Base-by-base conservation (phyloP, 1,284 basidiomycete species). In the Cryptococcus maquisensis region DNA sequence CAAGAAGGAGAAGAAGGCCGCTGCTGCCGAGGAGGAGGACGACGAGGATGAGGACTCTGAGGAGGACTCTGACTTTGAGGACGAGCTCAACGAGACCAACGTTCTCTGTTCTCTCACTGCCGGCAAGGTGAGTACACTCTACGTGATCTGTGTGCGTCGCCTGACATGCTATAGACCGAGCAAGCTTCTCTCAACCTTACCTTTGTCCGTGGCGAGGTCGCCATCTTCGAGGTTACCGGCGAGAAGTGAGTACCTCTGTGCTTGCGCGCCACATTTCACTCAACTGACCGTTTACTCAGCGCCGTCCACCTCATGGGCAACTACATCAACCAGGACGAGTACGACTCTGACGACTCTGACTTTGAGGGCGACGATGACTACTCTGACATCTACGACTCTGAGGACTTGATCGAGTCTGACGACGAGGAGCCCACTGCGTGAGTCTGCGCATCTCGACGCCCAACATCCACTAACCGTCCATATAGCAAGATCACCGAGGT, bases 271-370 rank as follows among this genome's bases (percentile, higher is more conserved):
- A 8, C n/a, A 18, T 35, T 35, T n/a, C 21, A 21, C 10, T 32
- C 20, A 28, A 52, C 21, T 44, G 23, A 52, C 42, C 38, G 23
- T 42, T 37, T 37, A 39, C 41, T 46, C 57, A 92, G 90, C 76
- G 79, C 85, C 49, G 81, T 97, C 58, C 86, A 94, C 77, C 77
- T 98, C 54, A 84, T 87, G 60, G 94, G 94, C 57, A 93, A 96
- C 79, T 95, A 92, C 79, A 85, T 95, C 66, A 70, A 78, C 64
- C 78, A 81, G 64, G 73, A 74, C 51, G 68, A 66, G 50, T 67
- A 71, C 36, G 64, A 70, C 49, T 72, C 76, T 58, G 69, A 66
- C 16, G 69, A 73, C 49, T 65, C 73, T 52, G 81, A 80, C 26
- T 65, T 65, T 42, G 78, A 79, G 49, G 67, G 67, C 28, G 67